phyloP scores from a whole-genome alignment of 2,329 filamentous ascomycete species.

The Fusarium sp. region DNA sequence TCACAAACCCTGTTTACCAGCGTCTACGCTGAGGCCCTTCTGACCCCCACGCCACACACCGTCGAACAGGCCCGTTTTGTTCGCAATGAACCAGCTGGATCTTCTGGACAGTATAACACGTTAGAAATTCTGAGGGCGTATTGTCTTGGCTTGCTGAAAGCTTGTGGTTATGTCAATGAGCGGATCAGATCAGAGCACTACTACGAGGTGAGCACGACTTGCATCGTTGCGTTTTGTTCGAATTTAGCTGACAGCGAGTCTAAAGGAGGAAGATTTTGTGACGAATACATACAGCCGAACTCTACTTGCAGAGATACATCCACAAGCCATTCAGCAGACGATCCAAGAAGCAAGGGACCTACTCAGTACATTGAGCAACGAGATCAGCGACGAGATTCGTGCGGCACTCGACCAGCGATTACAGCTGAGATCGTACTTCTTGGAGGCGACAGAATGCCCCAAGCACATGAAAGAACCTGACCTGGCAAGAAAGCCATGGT shows the following conservation, averaged over 20 bases:
- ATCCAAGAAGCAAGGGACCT: conserved; percentile 70
- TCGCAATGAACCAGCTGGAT: conserved; percentile 50
- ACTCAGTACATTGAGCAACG: conserved; percentile 60
- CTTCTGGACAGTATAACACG: conserved; percentile 61
- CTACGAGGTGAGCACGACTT: conserved; percentile 76
- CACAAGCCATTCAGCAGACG: conserved; percentile 67
- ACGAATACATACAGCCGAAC: conserved; percentile 90
- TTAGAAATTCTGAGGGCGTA: conserved; percentile 84
- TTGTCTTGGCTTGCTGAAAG: conserved; percentile 87
- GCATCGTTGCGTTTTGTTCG: too few species aligned
- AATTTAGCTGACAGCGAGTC: conserved; percentile 13
- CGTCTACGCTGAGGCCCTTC: conserved; percentile 86
- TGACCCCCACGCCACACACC: conserved; percentile 77
- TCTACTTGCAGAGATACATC: conserved; percentile 76
- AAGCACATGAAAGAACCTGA: conserved; percentile 62
- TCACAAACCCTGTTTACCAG: conserved; percentile 96
- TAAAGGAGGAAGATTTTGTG: conserved; percentile 94
- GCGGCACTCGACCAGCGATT: conserved; percentile 76
- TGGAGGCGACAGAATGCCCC: conserved; percentile 68
- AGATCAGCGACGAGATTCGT: conserved; percentile 59
- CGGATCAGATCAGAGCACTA: conserved; percentile 87
- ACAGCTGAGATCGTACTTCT: conserved; percentile 74
- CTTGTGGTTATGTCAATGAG: conserved; percentile 83
- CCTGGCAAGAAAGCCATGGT: conserved; percentile 67
- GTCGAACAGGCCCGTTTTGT: conserved; percentile 78